phyloP scores from a whole-genome alignment of 1,284 basidiomycete genomes.

The Schizopora paradoxa region DNA sequence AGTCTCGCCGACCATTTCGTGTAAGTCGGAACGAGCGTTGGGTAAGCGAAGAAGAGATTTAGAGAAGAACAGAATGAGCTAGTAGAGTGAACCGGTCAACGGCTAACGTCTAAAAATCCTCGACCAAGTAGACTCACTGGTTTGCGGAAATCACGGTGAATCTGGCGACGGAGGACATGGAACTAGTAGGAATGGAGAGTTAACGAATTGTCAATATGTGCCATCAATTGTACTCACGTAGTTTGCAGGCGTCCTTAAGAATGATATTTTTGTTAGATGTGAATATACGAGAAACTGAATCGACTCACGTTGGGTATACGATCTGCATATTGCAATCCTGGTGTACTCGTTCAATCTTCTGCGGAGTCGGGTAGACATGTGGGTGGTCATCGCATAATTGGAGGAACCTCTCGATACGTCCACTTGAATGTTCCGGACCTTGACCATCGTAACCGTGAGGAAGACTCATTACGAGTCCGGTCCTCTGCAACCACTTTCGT shows the following conservation, averaged over 20 bases:
- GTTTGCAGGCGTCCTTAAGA: constrained; percentile 76
- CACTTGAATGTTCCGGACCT: constrained; percentile 98
- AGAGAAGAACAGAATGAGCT: constrained; percentile 94
- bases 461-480: constrained; percentile 87
- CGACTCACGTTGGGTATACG: constrained; percentile 84
- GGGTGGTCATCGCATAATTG: constrained; percentile 99
- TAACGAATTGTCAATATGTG: background rate
- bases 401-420: constrained; percentile 93
- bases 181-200: constrained; percentile 44
- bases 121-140: constrained; percentile 46
- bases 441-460: constrained; percentile 99
- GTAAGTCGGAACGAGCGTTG: constrained; percentile 78
- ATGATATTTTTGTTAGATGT: constrained; percentile 19
- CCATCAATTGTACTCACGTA: constrained; percentile 50
- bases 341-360: constrained; percentile 93
- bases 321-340: constrained; percentile 99
- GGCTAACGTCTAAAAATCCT: constrained; percentile 2
- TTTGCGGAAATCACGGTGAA: constrained; percentile 95
- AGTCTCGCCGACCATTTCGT: constrained; percentile 86
- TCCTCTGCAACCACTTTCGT: constrained; percentile 96
- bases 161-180: constrained; percentile 93
- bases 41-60: constrained; percentile 95
- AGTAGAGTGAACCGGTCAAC: constrained; percentile 6
- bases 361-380: constrained; percentile 79
- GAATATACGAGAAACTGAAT: background rate